Evolutionary conservation across 2,329 filamentous ascomycete genomes (phyloP), one percentile per base, ranked within the genome.

Genomic region (Monosporascus ibericus): DNA sequence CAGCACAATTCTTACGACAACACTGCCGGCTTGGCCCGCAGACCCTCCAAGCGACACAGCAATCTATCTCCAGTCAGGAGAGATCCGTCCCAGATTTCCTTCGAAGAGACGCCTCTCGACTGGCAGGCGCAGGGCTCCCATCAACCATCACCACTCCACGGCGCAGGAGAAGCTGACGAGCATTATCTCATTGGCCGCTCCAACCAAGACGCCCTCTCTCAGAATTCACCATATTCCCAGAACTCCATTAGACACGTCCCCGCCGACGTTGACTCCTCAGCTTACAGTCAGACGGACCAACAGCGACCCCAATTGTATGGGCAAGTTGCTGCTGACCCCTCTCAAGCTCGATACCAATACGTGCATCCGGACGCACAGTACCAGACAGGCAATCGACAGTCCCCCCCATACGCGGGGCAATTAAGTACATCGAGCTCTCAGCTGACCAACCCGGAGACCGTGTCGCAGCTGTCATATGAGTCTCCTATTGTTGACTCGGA

Each of bases 391-490:
- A 61, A 57, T 50, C 60, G 57, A 22, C 61, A 62, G 9, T 60
- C 62, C 7, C 50, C 62, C 7, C 50, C 62, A 22, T 67, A 67
- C 51, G 54, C 52, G 38, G 57, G 57, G 18, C 65, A 67, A 39
- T 60, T 69, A 47, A 60, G 63, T 54, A 66, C 63, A 34, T 58
- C 63, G 48, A 60, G 51, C 47, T 56, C 70, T 38, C 72, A 75
- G 56, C 70, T 68, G 38, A 72, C 72, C 52, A 84, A 82, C 61
- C 70, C 80, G 27, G 82, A 86, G 65, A 83, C 81, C 5, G 67
- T 82, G 38, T 85, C 82, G 6, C 81, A 85, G 66, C 65, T 82
- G 59, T 86, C 83, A 63, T 76, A 80, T 72, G 83, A 86, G 54
- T 84, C 81, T 36, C 77, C 77, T 37, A 65, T 75, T 18, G 70